Percentiles rank a stretch among this genome's conserved stretches.
These are phyloP conservation scores for Citrullus colocynthis DNA, from an alignment of 306 rosid genomes.

Conservation along the genomic window DNA sequence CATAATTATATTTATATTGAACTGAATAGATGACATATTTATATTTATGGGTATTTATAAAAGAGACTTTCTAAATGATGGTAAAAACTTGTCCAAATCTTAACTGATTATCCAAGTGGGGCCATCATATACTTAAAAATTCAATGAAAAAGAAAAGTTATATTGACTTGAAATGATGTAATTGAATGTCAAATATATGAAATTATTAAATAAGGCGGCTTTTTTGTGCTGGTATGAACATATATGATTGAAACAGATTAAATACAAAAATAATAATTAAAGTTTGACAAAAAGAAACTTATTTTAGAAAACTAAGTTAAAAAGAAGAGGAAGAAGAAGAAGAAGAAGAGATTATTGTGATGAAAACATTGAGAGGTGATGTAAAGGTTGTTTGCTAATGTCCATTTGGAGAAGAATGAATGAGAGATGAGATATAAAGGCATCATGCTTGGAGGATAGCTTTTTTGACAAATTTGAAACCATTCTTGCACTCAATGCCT, in stretches of 20 bases:
- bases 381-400: neutral
- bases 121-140: neutral
- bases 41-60: too few species aligned
- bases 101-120: neutral
- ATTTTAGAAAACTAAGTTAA: neutral
- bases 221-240: neutral
- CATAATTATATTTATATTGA: too few species aligned
- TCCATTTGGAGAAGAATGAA: neutral
- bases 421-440: neutral
- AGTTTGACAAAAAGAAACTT: neutral
- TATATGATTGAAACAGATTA: too few species aligned
- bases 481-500: neutral
- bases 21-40: too few species aligned
- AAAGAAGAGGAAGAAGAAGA: too few species aligned
- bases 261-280: too few species aligned
- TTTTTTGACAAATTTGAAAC: neutral
- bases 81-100: neutral
- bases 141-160: neutral
- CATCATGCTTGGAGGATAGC: neutral
- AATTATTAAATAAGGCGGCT: neutral
- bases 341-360: neutral
- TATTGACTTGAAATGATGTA: neutral
- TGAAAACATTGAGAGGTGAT: neutral
- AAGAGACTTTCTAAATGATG: too few species aligned
- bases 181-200: neutral